These are phyloP conservation scores for Porphyrellus cyaneotinctus DNA, from an alignment of 768 basidiomycete species.

Conservation along the genomic window DNA sequence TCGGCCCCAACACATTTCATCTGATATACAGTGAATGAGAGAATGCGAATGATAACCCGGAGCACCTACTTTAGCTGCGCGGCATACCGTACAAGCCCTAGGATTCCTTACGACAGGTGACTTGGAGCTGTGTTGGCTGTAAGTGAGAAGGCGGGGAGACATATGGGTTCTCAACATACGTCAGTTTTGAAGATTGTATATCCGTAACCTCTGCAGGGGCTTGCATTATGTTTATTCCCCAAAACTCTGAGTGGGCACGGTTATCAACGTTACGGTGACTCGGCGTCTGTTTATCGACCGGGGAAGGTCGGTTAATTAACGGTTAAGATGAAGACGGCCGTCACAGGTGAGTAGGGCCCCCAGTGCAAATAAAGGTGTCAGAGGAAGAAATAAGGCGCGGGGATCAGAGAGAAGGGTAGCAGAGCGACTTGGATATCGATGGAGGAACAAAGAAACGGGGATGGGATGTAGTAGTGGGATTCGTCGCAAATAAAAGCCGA, in stretches of 20 bases:
- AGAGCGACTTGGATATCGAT: constrained; percentile 27
- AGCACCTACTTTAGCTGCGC: constrained; percentile 66
- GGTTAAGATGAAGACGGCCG: constrained; percentile 26
- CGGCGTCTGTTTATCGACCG: constrained; percentile 40
- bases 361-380: not conserved
- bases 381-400: constrained; percentile 3
- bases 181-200: constrained; percentile 29
- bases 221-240: constrained; percentile 26
- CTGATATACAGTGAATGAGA: constrained; percentile 36
- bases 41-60: constrained; percentile 13
- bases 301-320: constrained; percentile 40
- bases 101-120: constrained; percentile 46
- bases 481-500: constrained; percentile 39
- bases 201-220: constrained; percentile 25
- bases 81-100: constrained; percentile 79
- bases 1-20: constrained; percentile 93
- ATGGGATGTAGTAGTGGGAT: constrained; percentile 33
- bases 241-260: constrained; percentile 24
- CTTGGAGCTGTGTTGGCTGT: constrained; percentile 34
- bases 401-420: constrained; percentile 8
- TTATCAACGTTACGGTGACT: constrained; percentile 39
- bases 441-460: constrained; percentile 28
- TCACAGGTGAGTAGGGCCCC: constrained; percentile 3
- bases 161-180: constrained; percentile 17
- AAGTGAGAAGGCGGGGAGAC: constrained; percentile 8